Evolutionary conservation across 257 asterid genomes (phyloP).

Genomic region (Anisodus acutangulus): DNA sequence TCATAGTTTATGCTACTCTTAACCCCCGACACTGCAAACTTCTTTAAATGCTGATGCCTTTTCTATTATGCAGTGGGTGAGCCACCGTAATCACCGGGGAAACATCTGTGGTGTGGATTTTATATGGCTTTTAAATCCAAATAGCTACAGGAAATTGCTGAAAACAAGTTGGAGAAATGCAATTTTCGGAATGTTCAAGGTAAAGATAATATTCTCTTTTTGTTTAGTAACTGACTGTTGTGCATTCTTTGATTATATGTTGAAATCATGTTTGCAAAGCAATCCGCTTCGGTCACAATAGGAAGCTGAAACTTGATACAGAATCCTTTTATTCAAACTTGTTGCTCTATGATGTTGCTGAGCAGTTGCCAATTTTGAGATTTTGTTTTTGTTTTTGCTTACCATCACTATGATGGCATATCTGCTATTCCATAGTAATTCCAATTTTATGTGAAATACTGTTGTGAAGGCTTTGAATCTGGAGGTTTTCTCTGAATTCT

Average conservation of each 20-base stretch:
- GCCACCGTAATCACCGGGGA: conserved; percentile 98
- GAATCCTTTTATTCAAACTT: not conserved
- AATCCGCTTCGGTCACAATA: not conserved
- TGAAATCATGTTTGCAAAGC: conserved; percentile 8
- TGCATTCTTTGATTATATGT: not conserved
- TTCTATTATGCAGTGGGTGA: conserved; percentile 74
- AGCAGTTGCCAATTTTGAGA: not conserved
- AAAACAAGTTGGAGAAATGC: conserved; percentile 98
- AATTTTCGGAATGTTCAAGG: conserved; percentile 96
- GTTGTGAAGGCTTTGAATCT: not conserved
- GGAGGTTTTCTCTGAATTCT: not conserved
- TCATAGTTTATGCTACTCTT: conserved; percentile 20
- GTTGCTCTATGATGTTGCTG: not conserved
- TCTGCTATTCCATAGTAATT: not conserved
- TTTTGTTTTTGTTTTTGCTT: not conserved
- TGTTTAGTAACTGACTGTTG: not conserved
- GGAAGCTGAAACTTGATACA: not conserved
- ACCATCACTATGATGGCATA: not conserved
- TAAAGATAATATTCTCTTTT: conserved; percentile 33
- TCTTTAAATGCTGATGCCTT: conserved; percentile 35
- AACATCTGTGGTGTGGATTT: conserved; percentile 98
- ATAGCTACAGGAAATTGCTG: conserved; percentile 78
- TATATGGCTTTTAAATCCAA: conserved; percentile 99
- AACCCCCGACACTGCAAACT: not conserved
- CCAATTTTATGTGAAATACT: not conserved